Evolutionary conservation across 75 land plant genomes (phyloP).

Genomic region (Picea glauca): DNA sequence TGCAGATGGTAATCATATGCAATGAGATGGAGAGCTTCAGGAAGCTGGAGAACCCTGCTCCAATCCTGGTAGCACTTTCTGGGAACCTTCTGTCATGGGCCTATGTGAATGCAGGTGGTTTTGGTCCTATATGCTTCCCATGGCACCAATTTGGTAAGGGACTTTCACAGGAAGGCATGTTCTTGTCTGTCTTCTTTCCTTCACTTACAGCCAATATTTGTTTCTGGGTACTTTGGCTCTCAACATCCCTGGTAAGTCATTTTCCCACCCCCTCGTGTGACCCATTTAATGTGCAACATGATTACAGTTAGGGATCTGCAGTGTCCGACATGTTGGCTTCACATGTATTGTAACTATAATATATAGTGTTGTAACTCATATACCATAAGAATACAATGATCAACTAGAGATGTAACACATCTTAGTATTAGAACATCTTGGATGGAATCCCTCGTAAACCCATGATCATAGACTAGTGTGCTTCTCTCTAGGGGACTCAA

Average conservation of each 20-base stretch:
- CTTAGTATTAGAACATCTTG: not conserved
- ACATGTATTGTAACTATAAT: not conserved
- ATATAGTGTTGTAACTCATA: too few species aligned
- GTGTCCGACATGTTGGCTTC: too few species aligned
- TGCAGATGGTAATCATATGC: slow-evolving; percentile 67
- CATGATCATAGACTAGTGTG: not conserved
- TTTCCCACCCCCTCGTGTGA: not conserved
- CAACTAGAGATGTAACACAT: too few species aligned
- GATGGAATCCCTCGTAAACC: not conserved
- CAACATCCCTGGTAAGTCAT: slow-evolving; percentile 64
- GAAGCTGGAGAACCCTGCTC: slow-evolving; percentile 81
- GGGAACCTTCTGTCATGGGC: slow-evolving; percentile 71
- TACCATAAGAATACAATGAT: not conserved
- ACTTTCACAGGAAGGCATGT: slow-evolving; percentile 25
- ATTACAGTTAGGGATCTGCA: not conserved
- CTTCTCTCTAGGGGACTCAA: not conserved
- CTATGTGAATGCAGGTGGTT: slow-evolving; percentile 75
- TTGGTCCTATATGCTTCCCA: slow-evolving; percentile 57
- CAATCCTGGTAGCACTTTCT: slow-evolving; percentile 62
- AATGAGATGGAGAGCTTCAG: slow-evolving; percentile 79
- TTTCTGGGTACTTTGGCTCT: slow-evolving; percentile 84
- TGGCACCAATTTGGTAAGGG: slow-evolving; percentile 35
- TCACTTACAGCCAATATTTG: slow-evolving; percentile 91
- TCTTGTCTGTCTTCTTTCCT: slow-evolving; percentile 90
- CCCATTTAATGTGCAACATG: not conserved